Evolutionary conservation across 805 yeast species (phyloP).

Genomic region (Vanderwaltozyma polyspora): DNA sequence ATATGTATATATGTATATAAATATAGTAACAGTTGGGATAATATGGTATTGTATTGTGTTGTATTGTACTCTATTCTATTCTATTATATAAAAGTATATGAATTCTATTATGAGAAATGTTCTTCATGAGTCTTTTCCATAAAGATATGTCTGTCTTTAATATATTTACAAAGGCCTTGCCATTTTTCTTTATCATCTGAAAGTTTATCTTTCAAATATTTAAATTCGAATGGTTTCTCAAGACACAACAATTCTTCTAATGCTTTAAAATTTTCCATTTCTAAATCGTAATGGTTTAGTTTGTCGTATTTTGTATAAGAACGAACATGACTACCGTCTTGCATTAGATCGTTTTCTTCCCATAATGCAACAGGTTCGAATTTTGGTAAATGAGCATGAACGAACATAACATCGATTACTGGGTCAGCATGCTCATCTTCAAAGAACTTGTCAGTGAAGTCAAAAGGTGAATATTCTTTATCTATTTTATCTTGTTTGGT

Average conservation of each 20-base stretch:
- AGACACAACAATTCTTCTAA: conserved; percentile 3
- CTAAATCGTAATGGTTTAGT: conserved; percentile 18
- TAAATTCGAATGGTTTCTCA: conserved; percentile 8
- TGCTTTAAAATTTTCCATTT: conserved; percentile 7
- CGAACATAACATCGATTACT: conserved; percentile 26
- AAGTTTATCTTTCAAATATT: conserved; percentile 11
- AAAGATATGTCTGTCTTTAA: conserved; percentile 11
- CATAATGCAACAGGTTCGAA: conserved; percentile 26
- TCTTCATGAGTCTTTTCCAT: conserved; percentile 14
- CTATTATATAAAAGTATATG: too few species aligned
- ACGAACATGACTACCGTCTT: conserved; percentile 12
- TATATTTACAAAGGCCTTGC: conserved; percentile 15
- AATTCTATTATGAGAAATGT: too few species aligned
- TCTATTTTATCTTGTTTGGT: conserved; percentile 4
- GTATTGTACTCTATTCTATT: too few species aligned
- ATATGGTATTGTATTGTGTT: too few species aligned
- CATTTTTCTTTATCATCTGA: conserved; percentile 6
- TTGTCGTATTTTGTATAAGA: conserved; percentile 9
- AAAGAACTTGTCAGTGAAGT: conserved; percentile 6
- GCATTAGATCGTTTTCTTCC: conserved; percentile 10
- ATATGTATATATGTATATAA: too few species aligned
- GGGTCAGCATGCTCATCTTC: conserved; percentile 5
- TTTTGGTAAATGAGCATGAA: conserved; percentile 33
- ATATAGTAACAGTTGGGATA: too few species aligned
- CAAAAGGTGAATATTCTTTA: conserved; percentile 3